Evolutionary conservation across 345 rosid species (phyloP).

Genomic region (Rubroshorea leprosula): DNA sequence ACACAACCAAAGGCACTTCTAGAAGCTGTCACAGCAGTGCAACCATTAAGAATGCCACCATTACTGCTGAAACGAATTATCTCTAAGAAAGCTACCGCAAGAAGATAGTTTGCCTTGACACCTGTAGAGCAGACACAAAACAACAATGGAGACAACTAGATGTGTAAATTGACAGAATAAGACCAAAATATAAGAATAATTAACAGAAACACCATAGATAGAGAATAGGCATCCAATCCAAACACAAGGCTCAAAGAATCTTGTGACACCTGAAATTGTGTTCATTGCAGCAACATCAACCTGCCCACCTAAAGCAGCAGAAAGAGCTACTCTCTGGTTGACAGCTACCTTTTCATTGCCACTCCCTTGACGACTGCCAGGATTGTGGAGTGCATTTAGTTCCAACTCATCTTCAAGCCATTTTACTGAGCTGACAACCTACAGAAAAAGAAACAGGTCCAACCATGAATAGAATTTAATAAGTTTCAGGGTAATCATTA

Average conservation of each 20-base stretch:
- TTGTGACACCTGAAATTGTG: constrained; percentile 80
- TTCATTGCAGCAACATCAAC: constrained; percentile 84
- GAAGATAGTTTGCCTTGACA: constrained; percentile 98
- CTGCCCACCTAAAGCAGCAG: constrained; percentile 90
- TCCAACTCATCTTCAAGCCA: constrained; percentile 99
- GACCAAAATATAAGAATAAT: too few species aligned
- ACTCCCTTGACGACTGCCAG: constrained; percentile 87
- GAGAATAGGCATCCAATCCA: background rate
- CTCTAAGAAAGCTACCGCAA: constrained; percentile 95
- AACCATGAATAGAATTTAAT: background rate
- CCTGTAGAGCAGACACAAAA: constrained; percentile 44
- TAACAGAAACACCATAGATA: too few species aligned
- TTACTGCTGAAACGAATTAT: constrained; percentile 94
- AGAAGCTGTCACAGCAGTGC: constrained; percentile 49
- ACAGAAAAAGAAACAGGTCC: constrained; percentile 3
- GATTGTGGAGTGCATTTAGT: constrained; percentile 92
- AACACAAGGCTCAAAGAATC: constrained; percentile 1
- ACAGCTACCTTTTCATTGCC: constrained; percentile 93
- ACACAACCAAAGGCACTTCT: constrained; percentile 98
- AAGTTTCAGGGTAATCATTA: background rate
- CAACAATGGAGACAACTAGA: constrained; percentile 3
- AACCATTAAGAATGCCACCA: constrained; percentile 95
- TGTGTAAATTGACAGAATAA: too few species aligned
- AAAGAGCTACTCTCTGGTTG: constrained; percentile 82
- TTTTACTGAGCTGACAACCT: constrained; percentile 98